phyloP scores from a whole-genome alignment of 192 early-diverging fungal species.

The Oehlia diaphana region DNA sequence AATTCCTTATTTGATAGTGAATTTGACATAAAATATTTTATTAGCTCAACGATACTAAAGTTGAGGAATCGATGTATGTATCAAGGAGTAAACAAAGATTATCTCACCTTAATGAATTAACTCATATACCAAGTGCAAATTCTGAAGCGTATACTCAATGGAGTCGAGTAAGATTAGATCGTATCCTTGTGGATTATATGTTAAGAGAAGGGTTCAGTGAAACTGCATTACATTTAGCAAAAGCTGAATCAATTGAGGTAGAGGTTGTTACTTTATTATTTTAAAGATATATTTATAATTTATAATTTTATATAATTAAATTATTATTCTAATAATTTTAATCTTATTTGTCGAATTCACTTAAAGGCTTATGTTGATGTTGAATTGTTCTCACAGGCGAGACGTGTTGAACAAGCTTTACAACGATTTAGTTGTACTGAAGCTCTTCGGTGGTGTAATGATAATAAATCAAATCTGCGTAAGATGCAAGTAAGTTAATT shows the following conservation, averaged over 20 bases:
- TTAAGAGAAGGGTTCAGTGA: conserved; percentile 80
- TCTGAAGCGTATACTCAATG: conserved; percentile 79
- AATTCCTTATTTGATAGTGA: not conserved
- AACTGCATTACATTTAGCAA: conserved; percentile 71
- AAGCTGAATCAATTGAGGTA: conserved; percentile 65
- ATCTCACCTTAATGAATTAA: conserved; percentile 75
- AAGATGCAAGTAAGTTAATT: conserved; percentile 77
- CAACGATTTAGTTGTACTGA: conserved; percentile 77
- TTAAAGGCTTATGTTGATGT: conserved; percentile 83
- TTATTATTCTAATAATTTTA: not conserved
- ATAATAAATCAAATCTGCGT: conserved; percentile 84
- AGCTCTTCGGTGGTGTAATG: conserved; percentile 91
- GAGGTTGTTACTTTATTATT: conserved; percentile 8
- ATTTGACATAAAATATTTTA: not conserved
- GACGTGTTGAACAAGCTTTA: conserved; percentile 79
- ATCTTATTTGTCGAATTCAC: not conserved
- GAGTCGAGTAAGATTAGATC: conserved; percentile 83
- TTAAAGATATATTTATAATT: not conserved
- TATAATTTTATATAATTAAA: not conserved
- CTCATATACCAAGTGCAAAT: conserved; percentile 59
- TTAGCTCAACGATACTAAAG: conserved; percentile 70
- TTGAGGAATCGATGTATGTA: conserved; percentile 73
- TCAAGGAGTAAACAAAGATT: conserved; percentile 71
- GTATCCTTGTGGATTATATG: conserved; percentile 95
- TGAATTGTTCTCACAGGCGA: conserved; percentile 83